These are phyloP conservation scores for Tulasnella sp. DNA, from an alignment of 768 basidiomycete species.

Conservation along the genomic window DNA sequence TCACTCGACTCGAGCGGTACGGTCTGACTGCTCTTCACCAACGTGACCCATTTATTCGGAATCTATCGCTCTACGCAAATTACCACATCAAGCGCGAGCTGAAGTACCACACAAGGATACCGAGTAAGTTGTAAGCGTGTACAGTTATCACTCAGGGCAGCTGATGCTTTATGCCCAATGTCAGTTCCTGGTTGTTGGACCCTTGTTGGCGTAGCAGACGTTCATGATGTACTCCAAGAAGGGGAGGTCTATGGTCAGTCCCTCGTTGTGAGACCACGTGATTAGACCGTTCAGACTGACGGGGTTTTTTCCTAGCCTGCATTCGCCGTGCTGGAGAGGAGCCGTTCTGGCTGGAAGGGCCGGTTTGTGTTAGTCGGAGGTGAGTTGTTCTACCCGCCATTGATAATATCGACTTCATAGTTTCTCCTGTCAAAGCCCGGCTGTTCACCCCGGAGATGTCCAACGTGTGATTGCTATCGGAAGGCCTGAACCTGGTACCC, in stretches of 20 bases:
- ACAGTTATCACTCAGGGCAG: not conserved
- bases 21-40: conserved; percentile 32
- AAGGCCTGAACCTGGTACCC: conserved; percentile 31
- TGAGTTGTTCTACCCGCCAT: not conserved
- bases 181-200: conserved; percentile 50
- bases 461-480: conserved; percentile 54
- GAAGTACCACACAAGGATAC: conserved; percentile 64
- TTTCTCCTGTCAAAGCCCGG: conserved; percentile 40
- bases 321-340: conserved; percentile 35
- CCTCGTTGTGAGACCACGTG: no score
- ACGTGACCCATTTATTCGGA: conserved; percentile 37
- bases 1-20: conserved; percentile 38
- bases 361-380: conserved; percentile 40
- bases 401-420: not conserved
- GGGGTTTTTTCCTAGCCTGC: conserved; percentile 14
- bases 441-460: conserved; percentile 68
- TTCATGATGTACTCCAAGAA: conserved; percentile 47
- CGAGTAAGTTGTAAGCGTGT: conserved; percentile 18
- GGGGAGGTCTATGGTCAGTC: conserved; percentile 55
- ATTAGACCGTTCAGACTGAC: no score
- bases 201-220: conserved; percentile 73
- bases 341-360: conserved; percentile 47
- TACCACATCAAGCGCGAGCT: conserved; percentile 56
- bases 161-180: not conserved
- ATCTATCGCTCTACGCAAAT: conserved; percentile 47